Conservation (phyloP, 345 rosid species). For the Eucalyptus cladocalyx region DNA sequence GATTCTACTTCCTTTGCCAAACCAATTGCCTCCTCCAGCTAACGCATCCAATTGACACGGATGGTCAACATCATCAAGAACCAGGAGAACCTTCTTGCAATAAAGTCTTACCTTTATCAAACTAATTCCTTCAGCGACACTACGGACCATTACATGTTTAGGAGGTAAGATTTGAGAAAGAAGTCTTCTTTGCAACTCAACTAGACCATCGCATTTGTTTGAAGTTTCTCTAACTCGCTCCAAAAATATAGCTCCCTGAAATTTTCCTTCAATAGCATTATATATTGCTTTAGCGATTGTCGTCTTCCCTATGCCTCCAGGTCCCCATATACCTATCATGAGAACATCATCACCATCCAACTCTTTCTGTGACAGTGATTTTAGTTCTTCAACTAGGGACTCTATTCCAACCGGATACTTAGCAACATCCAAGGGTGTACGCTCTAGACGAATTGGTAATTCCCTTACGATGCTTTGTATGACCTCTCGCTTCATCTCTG, state of each 20-base stretch:
- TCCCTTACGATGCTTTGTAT: too few relatives aligned
- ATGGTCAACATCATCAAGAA: too few relatives aligned
- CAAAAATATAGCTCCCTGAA: neutral
- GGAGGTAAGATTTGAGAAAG: neutral
- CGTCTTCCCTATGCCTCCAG: neutral
- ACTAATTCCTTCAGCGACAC: neutral
- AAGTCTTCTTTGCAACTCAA: neutral
- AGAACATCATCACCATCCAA: neutral
- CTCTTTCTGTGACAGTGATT: accelerated
- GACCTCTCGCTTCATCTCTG: too few relatives aligned
- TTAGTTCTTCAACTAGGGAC: neutral
- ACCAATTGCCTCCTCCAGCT: too few relatives aligned
- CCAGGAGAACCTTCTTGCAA: neutral
- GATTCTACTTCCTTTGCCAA: too few relatives aligned
- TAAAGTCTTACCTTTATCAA: too few relatives aligned
- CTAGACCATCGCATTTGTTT: neutral
- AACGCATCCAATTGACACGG: accelerated
- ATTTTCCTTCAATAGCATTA: too few relatives aligned
- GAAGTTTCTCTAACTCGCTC: neutral
- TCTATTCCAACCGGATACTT: neutral
- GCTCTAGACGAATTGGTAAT: too few relatives aligned
- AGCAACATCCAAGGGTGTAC: neutral
- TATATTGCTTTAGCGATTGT: neutral
- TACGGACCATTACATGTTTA: accelerated
- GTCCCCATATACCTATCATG: neutral